Base-by-base conservation (phyloP, 768 basidiomycete species). In the Trametes meyenii region DNA sequence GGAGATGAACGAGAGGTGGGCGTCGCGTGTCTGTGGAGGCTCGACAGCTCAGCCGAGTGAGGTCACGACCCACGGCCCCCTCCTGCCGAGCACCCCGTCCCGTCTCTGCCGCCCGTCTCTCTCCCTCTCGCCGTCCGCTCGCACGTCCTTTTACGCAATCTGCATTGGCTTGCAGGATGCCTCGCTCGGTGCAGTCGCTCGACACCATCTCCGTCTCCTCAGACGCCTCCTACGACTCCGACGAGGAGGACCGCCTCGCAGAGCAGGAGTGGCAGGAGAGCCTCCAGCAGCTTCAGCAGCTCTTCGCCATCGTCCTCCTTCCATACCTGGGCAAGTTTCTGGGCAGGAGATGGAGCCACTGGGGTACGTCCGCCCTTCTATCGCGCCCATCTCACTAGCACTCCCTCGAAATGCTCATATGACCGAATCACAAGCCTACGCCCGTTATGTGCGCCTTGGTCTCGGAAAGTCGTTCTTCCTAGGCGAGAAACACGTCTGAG, bases 181-280 rank as follows among this genome's bases (percentile, higher is more conserved):
- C 89, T 58, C 75, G 66, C 43, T 91, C 88, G 33, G 76, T 82
- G 62, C 72, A 74, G 65, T 91, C 88, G 36, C 69, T 88, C 60
- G 89, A 90, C 75, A 82, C 83, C 58, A 73, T 83, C 44, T 81
- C 74, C 4, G 64, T 77, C 54, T 76, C 78, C 19, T 81, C 82
- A 13, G 74, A 74, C 40, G 68, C 64, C 57, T 85, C 83, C 36
- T 85, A 83, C 71, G 85, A 86, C 72, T 71, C 67, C 29, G 80
- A 81, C 64, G 89, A 90, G 60, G 91, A 94, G 68, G 85, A 84
- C 67, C 84, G 80, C 42, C 78, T 89, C 49, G 90, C 91, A 2
- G 90, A 95, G 74, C 83, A 89, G 71, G 95, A 97, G 77, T 96
- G 95, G 95, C 89, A 94, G 69, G 95, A 97, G 74, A 92, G 89